phyloP scores from a whole-genome alignment of 768 basidiomycete species.

The Candolleomyces efflorescens region DNA sequence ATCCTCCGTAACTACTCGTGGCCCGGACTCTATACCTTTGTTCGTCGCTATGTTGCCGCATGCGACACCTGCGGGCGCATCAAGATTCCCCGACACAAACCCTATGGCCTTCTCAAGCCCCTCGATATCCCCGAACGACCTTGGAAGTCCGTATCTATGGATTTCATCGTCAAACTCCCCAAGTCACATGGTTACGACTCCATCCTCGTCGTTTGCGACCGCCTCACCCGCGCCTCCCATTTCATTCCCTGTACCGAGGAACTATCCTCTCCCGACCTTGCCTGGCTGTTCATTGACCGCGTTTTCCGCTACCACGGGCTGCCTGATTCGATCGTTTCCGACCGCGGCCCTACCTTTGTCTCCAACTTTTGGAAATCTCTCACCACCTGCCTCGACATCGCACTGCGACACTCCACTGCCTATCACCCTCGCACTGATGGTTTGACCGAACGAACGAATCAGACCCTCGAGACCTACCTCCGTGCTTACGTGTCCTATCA shows the following conservation, averaged over 20 bases:
- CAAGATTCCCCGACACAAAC: slow-evolving; percentile 15
- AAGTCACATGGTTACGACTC: slow-evolving; percentile 30
- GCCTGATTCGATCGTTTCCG: slow-evolving; percentile 28
- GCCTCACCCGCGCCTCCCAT: slow-evolving; percentile 35
- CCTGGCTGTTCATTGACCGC: slow-evolving; percentile 29
- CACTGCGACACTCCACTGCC: slow-evolving; percentile 12
- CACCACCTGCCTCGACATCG: slow-evolving; percentile 9
- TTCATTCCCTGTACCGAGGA: slow-evolving; percentile 34
- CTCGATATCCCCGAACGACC: slow-evolving; percentile 17
- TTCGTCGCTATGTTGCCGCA: too few relatives aligned
- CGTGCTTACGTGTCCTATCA: slow-evolving; percentile 28
- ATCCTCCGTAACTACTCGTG: too few relatives aligned
- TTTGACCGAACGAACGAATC: slow-evolving; percentile 23
- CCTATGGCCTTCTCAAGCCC: slow-evolving; percentile 6
- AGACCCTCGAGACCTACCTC: slow-evolving; percentile 34
- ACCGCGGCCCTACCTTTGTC: slow-evolving; percentile 26
- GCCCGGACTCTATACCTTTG: too few relatives aligned
- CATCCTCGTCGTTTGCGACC: slow-evolving; percentile 33
- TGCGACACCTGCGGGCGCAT: slow-evolving; percentile 12
- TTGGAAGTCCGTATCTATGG: slow-evolving; percentile 36
- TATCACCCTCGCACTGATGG: slow-evolving; percentile 18
- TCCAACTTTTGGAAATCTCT: slow-evolving; percentile 25
- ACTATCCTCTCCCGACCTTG: slow-evolving; percentile 25
- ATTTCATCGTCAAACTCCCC: slow-evolving; percentile 40
- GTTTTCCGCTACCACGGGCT: slow-evolving; percentile 33